Evolutionary conservation across 306 rosid genomes (phyloP).

Genomic region (Prunus persica): DNA sequence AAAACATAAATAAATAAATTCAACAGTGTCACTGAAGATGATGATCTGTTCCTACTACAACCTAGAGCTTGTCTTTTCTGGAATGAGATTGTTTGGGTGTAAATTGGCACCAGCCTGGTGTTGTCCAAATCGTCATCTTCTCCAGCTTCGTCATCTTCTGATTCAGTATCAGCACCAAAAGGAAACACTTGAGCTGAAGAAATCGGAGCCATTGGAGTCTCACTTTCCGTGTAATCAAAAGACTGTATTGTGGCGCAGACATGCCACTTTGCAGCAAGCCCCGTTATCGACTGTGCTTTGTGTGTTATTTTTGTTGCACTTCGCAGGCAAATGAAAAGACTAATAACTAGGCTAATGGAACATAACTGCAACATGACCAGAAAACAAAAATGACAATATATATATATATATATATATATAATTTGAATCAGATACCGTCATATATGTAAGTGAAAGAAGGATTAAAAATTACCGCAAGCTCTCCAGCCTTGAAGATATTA

Average conservation of each 20-base stretch:
- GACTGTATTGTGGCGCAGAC: conserved; percentile 66
- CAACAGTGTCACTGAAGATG: background rate
- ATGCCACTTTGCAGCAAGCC: conserved; percentile 92
- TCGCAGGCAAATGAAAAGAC: conserved; percentile 70
- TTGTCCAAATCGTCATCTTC: conserved; percentile 76
- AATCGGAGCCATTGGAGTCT: conserved; percentile 40
- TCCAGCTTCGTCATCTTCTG: conserved; percentile 60
- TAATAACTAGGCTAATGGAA: conserved; percentile 67
- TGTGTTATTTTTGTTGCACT: conserved; percentile 85
- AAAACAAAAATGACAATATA: background rate
- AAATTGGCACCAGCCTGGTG: conserved; percentile 59
- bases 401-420: too few species aligned
- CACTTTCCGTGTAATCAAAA: conserved; percentile 57
- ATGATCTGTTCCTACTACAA: conserved; percentile 15
- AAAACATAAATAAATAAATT: background rate
- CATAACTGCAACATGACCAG: conserved; percentile 59
- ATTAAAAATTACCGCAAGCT: conserved; percentile 60
- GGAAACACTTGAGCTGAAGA: conserved; percentile 34
- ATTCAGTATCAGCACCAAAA: conserved; percentile 27
- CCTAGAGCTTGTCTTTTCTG: conserved; percentile 94
- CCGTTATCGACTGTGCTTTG: conserved; percentile 74
- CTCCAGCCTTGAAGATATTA: conserved; percentile 72
- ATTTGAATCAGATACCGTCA: background rate
- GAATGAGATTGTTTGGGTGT: conserved; percentile 64
- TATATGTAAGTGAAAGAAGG: background rate